These are phyloP conservation scores for Cryphonectria carpinicola DNA, from an alignment of 2,329 filamentous ascomycete species.

Conservation along the genomic window DNA sequence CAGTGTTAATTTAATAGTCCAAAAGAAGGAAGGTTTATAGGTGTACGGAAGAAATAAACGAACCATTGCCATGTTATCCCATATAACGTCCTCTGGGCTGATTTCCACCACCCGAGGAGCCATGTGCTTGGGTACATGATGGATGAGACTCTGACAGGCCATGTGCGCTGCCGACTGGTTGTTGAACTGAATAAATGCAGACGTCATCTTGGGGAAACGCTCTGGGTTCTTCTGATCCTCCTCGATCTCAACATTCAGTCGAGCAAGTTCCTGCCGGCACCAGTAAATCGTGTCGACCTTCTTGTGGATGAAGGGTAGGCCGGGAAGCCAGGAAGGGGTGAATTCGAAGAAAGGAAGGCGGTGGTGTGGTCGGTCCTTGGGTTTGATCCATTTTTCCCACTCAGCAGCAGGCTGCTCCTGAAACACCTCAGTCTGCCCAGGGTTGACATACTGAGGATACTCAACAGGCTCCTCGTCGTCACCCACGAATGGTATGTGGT, in stretches of 20 bases:
- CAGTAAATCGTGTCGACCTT: constrained; percentile 96
- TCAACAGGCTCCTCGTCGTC: constrained; percentile 47
- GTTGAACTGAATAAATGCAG: constrained; percentile 98
- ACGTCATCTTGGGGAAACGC: constrained; percentile 89
- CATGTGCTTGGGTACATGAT: constrained; percentile 94
- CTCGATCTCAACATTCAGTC: constrained; percentile 90
- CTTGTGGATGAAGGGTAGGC: constrained; percentile 77
- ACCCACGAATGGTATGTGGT: constrained; percentile 54
- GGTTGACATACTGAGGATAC: constrained; percentile 68
- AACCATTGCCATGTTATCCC: constrained; percentile 93
- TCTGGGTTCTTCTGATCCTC: constrained; percentile 85
- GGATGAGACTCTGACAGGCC: constrained; percentile 90
- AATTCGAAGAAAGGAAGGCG: constrained; percentile 66
- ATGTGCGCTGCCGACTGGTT: constrained; percentile 97
- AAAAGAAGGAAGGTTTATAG: not conserved
- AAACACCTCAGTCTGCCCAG: constrained; percentile 62
- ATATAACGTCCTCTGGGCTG: constrained; percentile 87
- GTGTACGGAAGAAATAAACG: not conserved
- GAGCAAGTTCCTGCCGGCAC: constrained; percentile 83
- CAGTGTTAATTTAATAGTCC: not conserved
- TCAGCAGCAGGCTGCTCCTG: constrained; percentile 60
- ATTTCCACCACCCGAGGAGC: constrained; percentile 90
- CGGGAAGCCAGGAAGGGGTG: constrained; percentile 70
- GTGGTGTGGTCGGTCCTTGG: constrained; percentile 84
- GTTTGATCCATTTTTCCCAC: constrained; percentile 83